Percentiles rank a stretch among this genome's conserved stretches.
These are phyloP conservation scores for Lactifluus echinatus DNA, from an alignment of 768 basidiomycete species.

Conservation along the genomic window DNA sequence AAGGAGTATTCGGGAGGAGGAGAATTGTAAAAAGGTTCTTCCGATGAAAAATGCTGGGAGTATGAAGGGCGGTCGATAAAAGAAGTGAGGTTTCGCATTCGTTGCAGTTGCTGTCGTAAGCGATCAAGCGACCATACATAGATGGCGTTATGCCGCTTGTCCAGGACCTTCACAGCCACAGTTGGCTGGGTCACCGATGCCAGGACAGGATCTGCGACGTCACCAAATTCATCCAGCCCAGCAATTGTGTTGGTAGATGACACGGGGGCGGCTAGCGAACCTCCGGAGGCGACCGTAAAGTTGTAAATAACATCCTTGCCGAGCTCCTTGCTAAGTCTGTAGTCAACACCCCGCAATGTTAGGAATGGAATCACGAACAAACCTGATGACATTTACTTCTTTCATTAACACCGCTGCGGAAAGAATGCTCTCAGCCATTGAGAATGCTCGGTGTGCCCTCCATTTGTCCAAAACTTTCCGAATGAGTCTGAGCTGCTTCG, in stretches of 20 bases:
- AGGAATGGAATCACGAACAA: slow-evolving; percentile 28
- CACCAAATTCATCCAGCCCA: slow-evolving; percentile 86
- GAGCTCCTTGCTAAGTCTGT: slow-evolving; percentile 61
- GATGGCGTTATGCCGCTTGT: slow-evolving; percentile 77
- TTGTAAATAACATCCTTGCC: slow-evolving; percentile 85
- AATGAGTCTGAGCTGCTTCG: slow-evolving; percentile 73
- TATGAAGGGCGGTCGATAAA: slow-evolving; percentile 91
- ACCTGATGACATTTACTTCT: slow-evolving; percentile 94
- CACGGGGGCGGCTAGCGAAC: slow-evolving; percentile 64
- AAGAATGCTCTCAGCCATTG: slow-evolving; percentile 86
- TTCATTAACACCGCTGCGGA: slow-evolving; percentile 80
- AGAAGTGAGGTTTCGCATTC: slow-evolving; percentile 87
- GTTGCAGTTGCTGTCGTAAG: slow-evolving; percentile 79
- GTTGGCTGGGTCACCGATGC: slow-evolving; percentile 69
- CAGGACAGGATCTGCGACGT: slow-evolving; percentile 78
- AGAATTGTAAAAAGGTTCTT: slow-evolving; percentile 87
- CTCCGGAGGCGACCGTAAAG: slow-evolving; percentile 82
- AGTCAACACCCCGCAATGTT: slow-evolving; percentile 9
- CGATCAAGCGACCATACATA: slow-evolving; percentile 89
- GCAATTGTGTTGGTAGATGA: slow-evolving; percentile 83
- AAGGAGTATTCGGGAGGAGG: slow-evolving; percentile 88
- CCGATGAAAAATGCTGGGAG: slow-evolving; percentile 87
- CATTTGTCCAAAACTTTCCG: slow-evolving; percentile 78
- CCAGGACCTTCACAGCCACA: slow-evolving; percentile 85
- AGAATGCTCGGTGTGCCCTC: slow-evolving; percentile 77